phyloP scores from a whole-genome alignment of 2,329 filamentous ascomycete genomes.

The Fusarium miscanthi region DNA sequence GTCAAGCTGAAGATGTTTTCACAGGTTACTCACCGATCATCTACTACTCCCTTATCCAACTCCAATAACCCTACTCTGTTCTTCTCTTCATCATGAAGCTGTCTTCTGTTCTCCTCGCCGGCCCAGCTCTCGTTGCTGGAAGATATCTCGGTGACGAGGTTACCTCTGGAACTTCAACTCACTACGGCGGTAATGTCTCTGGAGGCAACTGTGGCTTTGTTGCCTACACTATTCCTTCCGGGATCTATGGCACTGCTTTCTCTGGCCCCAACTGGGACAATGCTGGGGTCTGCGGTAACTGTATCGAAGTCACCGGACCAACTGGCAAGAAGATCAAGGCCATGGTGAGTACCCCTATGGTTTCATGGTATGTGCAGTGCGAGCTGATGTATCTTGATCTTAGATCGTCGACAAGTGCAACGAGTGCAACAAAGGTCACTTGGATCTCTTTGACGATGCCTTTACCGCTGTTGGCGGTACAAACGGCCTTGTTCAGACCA shows the following conservation, averaged over 20 bases:
- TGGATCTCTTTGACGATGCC: constrained; percentile 59
- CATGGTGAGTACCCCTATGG: constrained; percentile 61
- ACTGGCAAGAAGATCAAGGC: constrained; percentile 66
- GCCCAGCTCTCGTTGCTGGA: constrained; percentile 37
- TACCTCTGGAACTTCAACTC: constrained; percentile 52
- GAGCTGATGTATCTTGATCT: not conserved
- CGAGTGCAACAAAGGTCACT: constrained; percentile 54
- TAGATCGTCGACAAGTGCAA: constrained; percentile 60
- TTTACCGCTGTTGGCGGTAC: constrained; percentile 53
- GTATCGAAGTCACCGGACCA: constrained; percentile 68
- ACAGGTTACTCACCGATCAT: not conserved
- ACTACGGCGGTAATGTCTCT: constrained; percentile 65
- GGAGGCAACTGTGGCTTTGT: constrained; percentile 73
- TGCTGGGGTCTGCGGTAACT: constrained; percentile 69
- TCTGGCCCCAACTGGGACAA: constrained; percentile 67
- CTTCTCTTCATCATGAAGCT: constrained; percentile 38
- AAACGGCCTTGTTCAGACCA: constrained; percentile 51
- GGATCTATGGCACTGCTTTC: constrained; percentile 70
- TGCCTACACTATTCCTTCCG: constrained; percentile 68
- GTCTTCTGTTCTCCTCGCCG: constrained; percentile 27
- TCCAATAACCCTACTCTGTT: not conserved
- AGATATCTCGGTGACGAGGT: constrained; percentile 26
- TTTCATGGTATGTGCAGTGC: not conserved
- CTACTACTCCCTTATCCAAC: not conserved
- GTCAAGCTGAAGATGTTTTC: not conserved